A percentile compares a stretch with the other conserved stretches of the same genome.
Conservation (phyloP, 2,329 filamentous ascomycete species). For the Aspergillus jensenii region DNA sequence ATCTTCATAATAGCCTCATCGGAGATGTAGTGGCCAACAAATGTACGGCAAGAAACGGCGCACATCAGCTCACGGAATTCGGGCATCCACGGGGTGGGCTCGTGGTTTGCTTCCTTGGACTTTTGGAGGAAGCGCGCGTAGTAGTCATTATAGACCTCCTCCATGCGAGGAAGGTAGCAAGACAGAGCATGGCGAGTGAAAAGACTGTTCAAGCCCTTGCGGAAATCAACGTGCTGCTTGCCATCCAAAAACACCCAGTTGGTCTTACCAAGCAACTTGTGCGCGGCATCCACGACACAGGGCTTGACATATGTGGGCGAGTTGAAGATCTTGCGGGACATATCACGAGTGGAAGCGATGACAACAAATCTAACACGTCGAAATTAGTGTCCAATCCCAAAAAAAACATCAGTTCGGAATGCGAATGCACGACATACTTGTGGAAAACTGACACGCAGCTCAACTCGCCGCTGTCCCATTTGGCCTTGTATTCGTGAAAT, state of each 20-base stretch:
- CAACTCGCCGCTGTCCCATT: slow-evolving; percentile 87
- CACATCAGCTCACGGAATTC: slow-evolving; percentile 94
- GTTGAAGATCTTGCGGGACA: slow-evolving; percentile 96
- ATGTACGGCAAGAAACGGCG: slow-evolving; percentile 92
- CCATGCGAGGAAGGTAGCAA: slow-evolving; percentile 85
- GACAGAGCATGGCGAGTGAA: slow-evolving; percentile 91
- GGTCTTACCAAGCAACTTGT: slow-evolving; percentile 85
- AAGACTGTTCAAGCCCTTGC: slow-evolving; percentile 90
- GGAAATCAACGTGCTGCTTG: slow-evolving; percentile 92
- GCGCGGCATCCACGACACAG: slow-evolving; percentile 89
- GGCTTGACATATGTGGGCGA: slow-evolving; percentile 90
- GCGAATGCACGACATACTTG: slow-evolving; percentile 64
- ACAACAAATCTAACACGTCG: slow-evolving; percentile 71
- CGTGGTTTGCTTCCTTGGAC: slow-evolving; percentile 68
- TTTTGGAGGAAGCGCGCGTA: slow-evolving; percentile 76
- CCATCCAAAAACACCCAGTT: slow-evolving; percentile 99
- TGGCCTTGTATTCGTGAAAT: slow-evolving; percentile 85
- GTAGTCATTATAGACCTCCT: slow-evolving; percentile 86
- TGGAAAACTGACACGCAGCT: slow-evolving; percentile 99
- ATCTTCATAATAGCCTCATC: slow-evolving; percentile 91
- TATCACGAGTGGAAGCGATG: slow-evolving; percentile 90
- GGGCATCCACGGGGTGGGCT: slow-evolving; percentile 84
- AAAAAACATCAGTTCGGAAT: not conserved
- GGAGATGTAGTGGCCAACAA: slow-evolving; percentile 92
- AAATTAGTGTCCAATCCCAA: not conserved